These are phyloP conservation scores for Fomes fomentarius DNA, from an alignment of 1,284 basidiomycete species.

Conservation along the genomic window DNA sequence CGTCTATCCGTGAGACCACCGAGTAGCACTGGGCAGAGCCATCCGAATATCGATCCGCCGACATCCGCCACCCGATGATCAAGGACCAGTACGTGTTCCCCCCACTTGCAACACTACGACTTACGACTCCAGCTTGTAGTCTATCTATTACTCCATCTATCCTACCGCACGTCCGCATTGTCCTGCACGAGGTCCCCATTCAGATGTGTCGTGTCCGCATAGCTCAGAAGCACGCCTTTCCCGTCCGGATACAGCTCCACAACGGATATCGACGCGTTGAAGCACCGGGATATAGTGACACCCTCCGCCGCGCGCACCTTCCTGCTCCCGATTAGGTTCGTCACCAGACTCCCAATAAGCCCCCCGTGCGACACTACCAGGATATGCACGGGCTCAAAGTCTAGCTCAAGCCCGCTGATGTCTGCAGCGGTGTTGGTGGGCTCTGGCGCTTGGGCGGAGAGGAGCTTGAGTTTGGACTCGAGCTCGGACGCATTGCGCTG, in stretches of 20 bases:
- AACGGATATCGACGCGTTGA: conserved; percentile 63
- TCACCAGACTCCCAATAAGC: conserved; percentile 57
- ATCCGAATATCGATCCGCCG: no score
- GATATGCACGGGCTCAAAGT: conserved; percentile 41
- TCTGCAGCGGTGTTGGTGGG: no score
- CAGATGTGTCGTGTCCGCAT: conserved; percentile 60
- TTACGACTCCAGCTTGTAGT: background rate
- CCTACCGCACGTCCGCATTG: conserved; percentile 53
- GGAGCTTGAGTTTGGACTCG: background rate
- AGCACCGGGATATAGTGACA: conserved; percentile 46
- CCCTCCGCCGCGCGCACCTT: conserved; percentile 42
- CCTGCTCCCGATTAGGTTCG: conserved; percentile 45
- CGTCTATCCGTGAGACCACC: conserved; percentile 24
- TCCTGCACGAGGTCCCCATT: conserved; percentile 38
- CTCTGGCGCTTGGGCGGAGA: no score
- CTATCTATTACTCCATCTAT: background rate
- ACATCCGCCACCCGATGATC: no score
- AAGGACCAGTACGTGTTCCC: no score
- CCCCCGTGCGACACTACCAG: conserved; percentile 72
- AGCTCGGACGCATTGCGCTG: conserved; percentile 26
- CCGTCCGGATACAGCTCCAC: conserved; percentile 51
- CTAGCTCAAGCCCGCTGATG: background rate
- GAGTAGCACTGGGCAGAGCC: no score
- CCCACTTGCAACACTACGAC: no score
- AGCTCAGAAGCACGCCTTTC: conserved; percentile 51